Conservation (phyloP, 2,329 filamentous ascomycete genomes). For the Penicillium digitatum region DNA sequence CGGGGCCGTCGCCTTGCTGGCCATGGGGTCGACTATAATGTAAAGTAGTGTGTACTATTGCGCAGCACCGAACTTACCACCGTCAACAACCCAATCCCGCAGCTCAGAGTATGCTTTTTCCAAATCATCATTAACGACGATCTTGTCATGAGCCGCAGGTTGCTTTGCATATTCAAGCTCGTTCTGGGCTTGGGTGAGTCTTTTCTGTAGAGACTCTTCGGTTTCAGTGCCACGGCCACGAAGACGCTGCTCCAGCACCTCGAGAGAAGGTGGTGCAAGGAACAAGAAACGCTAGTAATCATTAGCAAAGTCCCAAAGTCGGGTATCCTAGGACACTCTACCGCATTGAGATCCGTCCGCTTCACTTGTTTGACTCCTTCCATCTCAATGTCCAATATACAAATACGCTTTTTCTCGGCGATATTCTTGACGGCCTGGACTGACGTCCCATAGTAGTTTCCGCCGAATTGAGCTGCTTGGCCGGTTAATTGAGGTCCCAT, state of each 20-base stretch:
- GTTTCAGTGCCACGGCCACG: constrained; percentile 73
- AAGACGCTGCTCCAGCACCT: constrained; percentile 69
- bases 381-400: constrained; percentile 95
- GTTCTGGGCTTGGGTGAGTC: constrained; percentile 65
- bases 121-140: constrained; percentile 63
- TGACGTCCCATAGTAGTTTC: constrained; percentile 82
- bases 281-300: constrained; percentile 65
- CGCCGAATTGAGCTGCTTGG: constrained; percentile 66
- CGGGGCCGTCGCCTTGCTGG: not conserved
- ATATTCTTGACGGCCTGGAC: constrained; percentile 74
- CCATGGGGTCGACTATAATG: not conserved
- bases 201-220: constrained; percentile 66
- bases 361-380: constrained; percentile 96
- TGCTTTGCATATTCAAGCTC: constrained; percentile 71
- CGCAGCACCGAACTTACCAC: constrained; percentile 32
- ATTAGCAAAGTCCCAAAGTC: not conserved
- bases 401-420: constrained; percentile 65
- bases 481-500: not conserved
- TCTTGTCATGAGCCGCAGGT: constrained; percentile 62
- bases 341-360: constrained; percentile 64
- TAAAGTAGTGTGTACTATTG: not conserved
- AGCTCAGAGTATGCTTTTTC: constrained; percentile 55
- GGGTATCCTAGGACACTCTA: not conserved
- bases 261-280: constrained; percentile 72
- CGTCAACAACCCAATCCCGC: constrained; percentile 50